Evolutionary conservation across 1,139 yeast species (phyloP).

Genomic region (Magnusiomyces sp.): DNA sequence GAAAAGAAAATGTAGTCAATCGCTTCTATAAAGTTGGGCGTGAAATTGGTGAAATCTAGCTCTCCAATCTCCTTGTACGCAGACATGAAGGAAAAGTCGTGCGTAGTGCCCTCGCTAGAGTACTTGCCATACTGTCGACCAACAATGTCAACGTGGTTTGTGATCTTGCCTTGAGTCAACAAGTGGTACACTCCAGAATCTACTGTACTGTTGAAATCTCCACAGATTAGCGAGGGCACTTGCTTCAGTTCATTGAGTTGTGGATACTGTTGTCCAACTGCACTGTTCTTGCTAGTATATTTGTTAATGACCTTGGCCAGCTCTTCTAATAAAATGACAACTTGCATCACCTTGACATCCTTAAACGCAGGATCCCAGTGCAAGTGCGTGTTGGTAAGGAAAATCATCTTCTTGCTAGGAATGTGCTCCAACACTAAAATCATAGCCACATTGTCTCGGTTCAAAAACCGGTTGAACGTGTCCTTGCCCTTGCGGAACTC

Average conservation of each 20-base stretch:
- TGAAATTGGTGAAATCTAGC: constrained; percentile 86
- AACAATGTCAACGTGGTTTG: constrained; percentile 68
- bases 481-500: constrained; percentile 91
- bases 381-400: constrained; percentile 79
- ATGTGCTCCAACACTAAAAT: constrained; percentile 68
- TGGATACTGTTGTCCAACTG: constrained; percentile 28
- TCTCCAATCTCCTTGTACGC: constrained; percentile 82
- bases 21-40: constrained; percentile 87
- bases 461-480: constrained; percentile 90
- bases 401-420: constrained; percentile 56
- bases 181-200: constrained; percentile 90
- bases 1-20: constrained; percentile 96
- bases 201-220: constrained; percentile 86
- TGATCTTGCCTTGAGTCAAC: constrained; percentile 62
- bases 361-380: constrained; percentile 98
- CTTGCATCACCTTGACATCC: constrained; percentile 96
- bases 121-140: constrained; percentile 88
- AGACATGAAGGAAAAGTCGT: constrained; percentile 71
- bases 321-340: constrained; percentile 85
- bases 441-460: constrained; percentile 87
- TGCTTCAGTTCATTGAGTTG: constrained; percentile 48
- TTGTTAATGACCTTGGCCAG: constrained; percentile 56
- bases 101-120: constrained; percentile 83
- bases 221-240: constrained; percentile 75
- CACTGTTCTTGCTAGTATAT: constrained; percentile 35